phyloP scores from a whole-genome alignment of 257 asterid genomes.

The Coffea eugenioides region DNA sequence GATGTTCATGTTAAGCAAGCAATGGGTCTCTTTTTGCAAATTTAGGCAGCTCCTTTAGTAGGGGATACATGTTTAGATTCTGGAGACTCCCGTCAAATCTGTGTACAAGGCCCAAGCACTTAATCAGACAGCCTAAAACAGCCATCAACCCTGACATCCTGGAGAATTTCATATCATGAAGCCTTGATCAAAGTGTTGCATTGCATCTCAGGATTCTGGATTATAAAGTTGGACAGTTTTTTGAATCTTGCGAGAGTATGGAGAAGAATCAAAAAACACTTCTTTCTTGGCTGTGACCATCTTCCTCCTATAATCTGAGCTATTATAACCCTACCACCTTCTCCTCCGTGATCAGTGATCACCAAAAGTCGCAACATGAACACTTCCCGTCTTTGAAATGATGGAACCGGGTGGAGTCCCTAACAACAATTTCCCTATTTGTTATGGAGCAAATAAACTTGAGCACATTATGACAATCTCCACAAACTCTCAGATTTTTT shows the following conservation, averaged over 20 bases:
- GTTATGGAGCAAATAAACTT: constrained; percentile 50
- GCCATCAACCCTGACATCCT: background rate
- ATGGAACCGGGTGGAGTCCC: constrained; percentile 73
- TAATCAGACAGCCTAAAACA: background rate
- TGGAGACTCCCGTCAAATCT: background rate
- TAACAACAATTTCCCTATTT: constrained; percentile 49
- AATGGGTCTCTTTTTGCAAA: no score
- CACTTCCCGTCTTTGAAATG: constrained; percentile 61
- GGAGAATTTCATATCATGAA: background rate
- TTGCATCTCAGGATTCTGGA: no score
- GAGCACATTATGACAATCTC: constrained; percentile 62
- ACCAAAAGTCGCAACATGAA: constrained; percentile 72
- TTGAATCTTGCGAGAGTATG: no score
- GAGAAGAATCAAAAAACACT: no score
- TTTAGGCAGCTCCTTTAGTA: no score
- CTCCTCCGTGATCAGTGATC: background rate
- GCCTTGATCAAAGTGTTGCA: no score
- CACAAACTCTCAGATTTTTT: constrained; percentile 69
- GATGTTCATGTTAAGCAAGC: no score
- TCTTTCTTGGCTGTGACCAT: no score
- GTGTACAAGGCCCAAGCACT: background rate
- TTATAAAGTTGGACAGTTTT: no score
- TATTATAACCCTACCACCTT: no score
- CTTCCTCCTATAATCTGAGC: no score
- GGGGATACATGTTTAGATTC: no score